Conservation (phyloP, 371 early-diverging fungal genomes). For the Saksenaea oblongispora region DNA sequence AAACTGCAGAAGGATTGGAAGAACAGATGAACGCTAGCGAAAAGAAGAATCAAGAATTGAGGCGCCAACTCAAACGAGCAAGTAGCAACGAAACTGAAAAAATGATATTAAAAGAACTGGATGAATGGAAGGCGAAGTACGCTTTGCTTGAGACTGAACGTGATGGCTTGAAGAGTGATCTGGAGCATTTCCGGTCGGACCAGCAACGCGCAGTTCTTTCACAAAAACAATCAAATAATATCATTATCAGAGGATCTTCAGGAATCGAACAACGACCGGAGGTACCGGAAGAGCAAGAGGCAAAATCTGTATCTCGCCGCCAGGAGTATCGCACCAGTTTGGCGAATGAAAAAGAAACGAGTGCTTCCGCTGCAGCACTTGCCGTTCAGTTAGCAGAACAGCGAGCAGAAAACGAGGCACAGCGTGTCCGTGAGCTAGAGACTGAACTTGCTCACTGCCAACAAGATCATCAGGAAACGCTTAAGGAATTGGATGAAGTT, state of each 20-base stretch:
- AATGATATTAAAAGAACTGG: constrained; percentile 33
- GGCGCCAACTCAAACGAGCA: constrained; percentile 14
- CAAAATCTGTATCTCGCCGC: background rate
- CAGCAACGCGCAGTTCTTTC: background rate
- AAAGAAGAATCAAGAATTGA: background rate
- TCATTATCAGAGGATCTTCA: background rate
- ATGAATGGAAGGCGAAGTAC: constrained; percentile 25
- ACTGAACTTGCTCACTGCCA: constrained; percentile 20
- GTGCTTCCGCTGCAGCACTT: constrained; percentile 24
- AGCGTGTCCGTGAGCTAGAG: constrained; percentile 23
- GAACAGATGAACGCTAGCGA: constrained; percentile 18
- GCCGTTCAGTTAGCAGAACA: constrained; percentile 11
- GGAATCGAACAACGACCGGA: background rate
- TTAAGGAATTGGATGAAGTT: constrained; percentile 42
- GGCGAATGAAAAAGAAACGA: constrained; percentile 36
- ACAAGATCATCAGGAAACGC: constrained; percentile 33
- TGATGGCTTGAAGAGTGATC: constrained; percentile 21
- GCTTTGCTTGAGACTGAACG: constrained; percentile 24
- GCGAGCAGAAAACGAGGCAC: constrained; percentile 18
- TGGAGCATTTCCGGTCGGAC: background rate
- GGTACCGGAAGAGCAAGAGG: constrained; percentile 5
- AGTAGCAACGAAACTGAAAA: constrained; percentile 23
- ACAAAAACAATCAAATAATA: background rate
- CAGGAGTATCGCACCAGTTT: constrained; percentile 27
- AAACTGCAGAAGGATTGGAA: constrained; percentile 22